phyloP scores from a whole-genome alignment of 148 eudicot species.

The Beta vulgaris region DNA sequence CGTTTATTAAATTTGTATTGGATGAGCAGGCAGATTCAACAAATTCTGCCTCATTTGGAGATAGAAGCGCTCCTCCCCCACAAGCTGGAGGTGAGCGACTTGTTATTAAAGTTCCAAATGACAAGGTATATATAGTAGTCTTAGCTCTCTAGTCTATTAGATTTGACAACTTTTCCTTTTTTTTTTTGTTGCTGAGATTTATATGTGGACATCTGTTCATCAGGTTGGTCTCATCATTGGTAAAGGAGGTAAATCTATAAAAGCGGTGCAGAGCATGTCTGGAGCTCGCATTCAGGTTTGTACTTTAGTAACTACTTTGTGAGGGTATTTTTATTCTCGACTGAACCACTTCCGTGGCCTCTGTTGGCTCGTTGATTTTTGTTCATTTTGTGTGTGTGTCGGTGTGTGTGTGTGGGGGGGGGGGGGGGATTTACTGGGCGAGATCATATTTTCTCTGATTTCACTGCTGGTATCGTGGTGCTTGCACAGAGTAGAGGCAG shows the following conservation, averaged over 20 bases:
- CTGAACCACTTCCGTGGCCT: not conserved
- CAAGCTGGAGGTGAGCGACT: slow-evolving; percentile 39
- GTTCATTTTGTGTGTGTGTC: too few relatives aligned
- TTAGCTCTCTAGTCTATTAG: not conserved
- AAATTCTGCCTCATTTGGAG: slow-evolving; percentile 31
- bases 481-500: too few relatives aligned
- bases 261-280: slow-evolving; percentile 36
- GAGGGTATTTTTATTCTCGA: not conserved
- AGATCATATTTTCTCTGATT: too few relatives aligned
- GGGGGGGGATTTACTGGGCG: too few relatives aligned
- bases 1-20: not conserved
- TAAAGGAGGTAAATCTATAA: slow-evolving; percentile 46
- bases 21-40: slow-evolving; percentile 38
- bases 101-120: slow-evolving; percentile 46
- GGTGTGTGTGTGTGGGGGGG: too few relatives aligned
- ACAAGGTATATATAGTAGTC: slow-evolving; percentile 26
- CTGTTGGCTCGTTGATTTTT: not conserved
- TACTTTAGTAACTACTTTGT: not conserved
- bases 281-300: slow-evolving; percentile 49
- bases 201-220: not conserved
- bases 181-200: too few relatives aligned
- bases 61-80: slow-evolving; percentile 23
- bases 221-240: slow-evolving; percentile 47
- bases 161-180: not conserved
- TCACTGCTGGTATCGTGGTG: too few relatives aligned